These are phyloP conservation scores for Solanum aculeatissimum DNA, from an alignment of 305 asterid species.

Conservation along the genomic window DNA sequence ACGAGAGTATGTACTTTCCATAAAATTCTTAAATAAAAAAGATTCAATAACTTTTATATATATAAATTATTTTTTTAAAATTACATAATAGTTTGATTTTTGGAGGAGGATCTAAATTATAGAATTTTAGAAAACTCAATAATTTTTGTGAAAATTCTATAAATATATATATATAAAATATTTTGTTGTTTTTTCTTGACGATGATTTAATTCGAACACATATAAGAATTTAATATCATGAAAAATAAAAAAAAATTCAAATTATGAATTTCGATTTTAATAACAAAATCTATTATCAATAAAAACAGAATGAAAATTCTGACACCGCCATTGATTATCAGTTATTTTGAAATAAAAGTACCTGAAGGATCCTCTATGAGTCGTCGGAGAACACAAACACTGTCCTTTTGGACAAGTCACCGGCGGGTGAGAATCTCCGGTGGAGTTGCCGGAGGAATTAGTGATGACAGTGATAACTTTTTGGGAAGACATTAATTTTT, in stretches of 20 bases:
- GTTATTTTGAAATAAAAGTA: not conserved
- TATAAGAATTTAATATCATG: not conserved
- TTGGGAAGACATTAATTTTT: not conserved
- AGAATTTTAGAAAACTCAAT: not conserved
- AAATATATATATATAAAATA: too few relatives aligned
- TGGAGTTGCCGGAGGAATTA: not conserved
- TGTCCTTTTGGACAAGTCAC: constrained; percentile 1
- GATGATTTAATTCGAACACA: not conserved
- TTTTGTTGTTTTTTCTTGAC: not conserved
- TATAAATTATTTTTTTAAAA: too few relatives aligned
- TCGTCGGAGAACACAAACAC: constrained; percentile 9
- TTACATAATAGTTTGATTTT: too few relatives aligned
- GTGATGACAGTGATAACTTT: not conserved
- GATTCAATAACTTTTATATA: too few relatives aligned
- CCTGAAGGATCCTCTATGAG: constrained; percentile 1
- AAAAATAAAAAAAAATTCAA: not conserved
- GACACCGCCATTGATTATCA: not conserved
- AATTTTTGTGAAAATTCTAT: not conserved
- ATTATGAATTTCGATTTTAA: not conserved
- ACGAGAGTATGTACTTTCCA: not conserved
- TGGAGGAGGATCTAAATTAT: not conserved
- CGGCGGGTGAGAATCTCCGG: constrained; percentile 2
- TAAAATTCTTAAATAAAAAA: too few relatives aligned
- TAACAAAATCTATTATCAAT: not conserved
- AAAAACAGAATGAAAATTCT: not conserved